Evolutionary conservation across 2,329 filamentous ascomycete species (phyloP), one percentile per base, ranked within the genome.

Genomic region (Aspergillus brunneoviolaceus): DNA sequence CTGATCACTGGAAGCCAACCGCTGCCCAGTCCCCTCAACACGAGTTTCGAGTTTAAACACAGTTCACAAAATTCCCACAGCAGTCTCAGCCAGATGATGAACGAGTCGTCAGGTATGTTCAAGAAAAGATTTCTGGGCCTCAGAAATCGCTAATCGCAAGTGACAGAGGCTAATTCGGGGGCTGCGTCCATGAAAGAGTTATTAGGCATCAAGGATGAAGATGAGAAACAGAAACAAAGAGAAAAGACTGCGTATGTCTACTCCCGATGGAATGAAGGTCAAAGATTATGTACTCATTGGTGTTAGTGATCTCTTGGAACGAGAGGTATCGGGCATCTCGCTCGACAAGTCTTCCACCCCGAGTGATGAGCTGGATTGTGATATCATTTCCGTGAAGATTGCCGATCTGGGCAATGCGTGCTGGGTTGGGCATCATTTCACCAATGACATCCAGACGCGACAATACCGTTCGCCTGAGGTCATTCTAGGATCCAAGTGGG

Each of bases 381-480:
- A 93, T 64, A 89, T 92, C 65, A 98, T 99, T 69, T 97, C 94
- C 35, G 95, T 99, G 76, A 99, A 99, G 81, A 99, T 99, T 80
- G 95, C 95, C 48, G 95, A 99, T 81, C 82, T 99, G 58, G 95
- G 95, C 61, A 99, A 99, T 75, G 95, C 95, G 21, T 99, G 95
- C 81, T 99, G 95, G 95, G 93, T 96, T 29, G 92, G 92, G 66
- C 95, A 99, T 74, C 95, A 99, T 78, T 99, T 99, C 79, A 99
- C 95, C 72, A 97, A 99, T 74, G 95, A 99, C 75, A 99, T 99
- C 70, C 95, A 99, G 76, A 99, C 95, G 9, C 85, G 95, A 71
- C 95, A 99, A 78, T 99, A 99, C 77, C 85, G 95, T 59, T 98
- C 95, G 1, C 95, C 95, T 1, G 95, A 99, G 78, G 95, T 99